Base-by-base conservation (phyloP, 352 stramenopile genomes). In the Globisporangium nodosum region DNA sequence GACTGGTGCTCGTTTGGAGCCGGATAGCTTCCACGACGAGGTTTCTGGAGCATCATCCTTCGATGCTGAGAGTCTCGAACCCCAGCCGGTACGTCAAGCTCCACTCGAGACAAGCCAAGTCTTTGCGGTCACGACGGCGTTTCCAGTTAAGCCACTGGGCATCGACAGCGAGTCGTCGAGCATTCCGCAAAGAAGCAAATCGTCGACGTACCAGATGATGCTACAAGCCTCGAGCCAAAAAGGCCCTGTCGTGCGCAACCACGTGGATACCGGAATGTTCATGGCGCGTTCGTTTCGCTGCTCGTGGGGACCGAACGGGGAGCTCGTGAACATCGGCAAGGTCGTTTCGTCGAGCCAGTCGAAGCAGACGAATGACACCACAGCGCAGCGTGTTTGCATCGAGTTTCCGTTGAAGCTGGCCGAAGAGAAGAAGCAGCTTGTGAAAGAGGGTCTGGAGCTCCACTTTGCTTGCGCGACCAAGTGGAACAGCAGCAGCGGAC, bases 231-330 rank as follows among this genome's bases (percentile, higher is more conserved):
- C 69, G 3, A 71, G 68, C 21, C 71, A 76, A 51, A 52, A 78
- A 56, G 35, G 40, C 20, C 57, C 60, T 40, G 61, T 73, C 1
- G 76, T 78, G 31, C 74, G 66, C 42, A 87, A 88, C 55, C 57
- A 87, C 39, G 64, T 78, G 15, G 84, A 94, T 37, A 65, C 71
- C 8, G 78, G 78, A 0, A 71, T 94, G 46, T 91, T 90, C 43
- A 87, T 92, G 68, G 73, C 78, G 16, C 81, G 82, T 15, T 91
- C 84, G 47, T 92, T 92, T 73, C 81, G 84, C 20, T 90, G 82
- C 48, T 90, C 80, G 7, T 94, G 81, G 80, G 84, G 84, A 1
- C 84, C 84, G 24, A 87, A 88, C 31, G 84, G 84, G 2, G 76
- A 89, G 45, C 54, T 94, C 1, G 74, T 90, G 46, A 88, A 90